Evolutionary conservation across 768 basidiomycete species (phyloP).

Genomic region (Leccinum subtestaceum): DNA sequence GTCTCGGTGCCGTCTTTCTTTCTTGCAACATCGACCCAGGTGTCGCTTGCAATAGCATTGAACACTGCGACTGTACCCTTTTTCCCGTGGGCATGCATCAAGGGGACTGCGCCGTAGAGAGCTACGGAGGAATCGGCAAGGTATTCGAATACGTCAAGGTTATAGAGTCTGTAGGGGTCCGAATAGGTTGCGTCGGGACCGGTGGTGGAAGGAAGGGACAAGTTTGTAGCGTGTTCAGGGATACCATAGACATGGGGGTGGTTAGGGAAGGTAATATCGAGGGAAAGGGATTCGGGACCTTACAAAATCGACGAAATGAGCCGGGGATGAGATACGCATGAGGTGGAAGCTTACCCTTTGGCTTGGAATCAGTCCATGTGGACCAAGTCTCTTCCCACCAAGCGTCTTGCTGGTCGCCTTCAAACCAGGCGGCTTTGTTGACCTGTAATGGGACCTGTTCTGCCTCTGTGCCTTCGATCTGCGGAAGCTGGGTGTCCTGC

Average conservation of each 20-base stretch:
- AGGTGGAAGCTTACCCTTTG: constrained; percentile 65
- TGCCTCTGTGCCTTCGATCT: constrained; percentile 37
- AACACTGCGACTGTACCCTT: constrained; percentile 90
- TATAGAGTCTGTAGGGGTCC: constrained; percentile 94
- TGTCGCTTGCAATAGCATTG: constrained; percentile 84
- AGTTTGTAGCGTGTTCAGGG: constrained; percentile 89
- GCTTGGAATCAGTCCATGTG: constrained; percentile 90
- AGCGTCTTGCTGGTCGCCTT: constrained; percentile 78
- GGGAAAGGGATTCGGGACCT: constrained; percentile 93
- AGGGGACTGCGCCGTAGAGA: constrained; percentile 87
- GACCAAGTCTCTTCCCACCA: constrained; percentile 89
- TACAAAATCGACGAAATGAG: constrained; percentile 9
- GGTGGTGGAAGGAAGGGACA: constrained; percentile 85
- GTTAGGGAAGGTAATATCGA: constrained; percentile 92
- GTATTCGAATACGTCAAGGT: constrained; percentile 96
- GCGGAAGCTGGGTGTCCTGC: constrained; percentile 41
- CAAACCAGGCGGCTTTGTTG: constrained; percentile 75
- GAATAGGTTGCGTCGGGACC: constrained; percentile 73
- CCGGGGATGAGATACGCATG: not conserved
- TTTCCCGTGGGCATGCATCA: constrained; percentile 90
- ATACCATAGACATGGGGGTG: constrained; percentile 93
- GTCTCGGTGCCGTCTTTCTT: constrained; percentile 65
- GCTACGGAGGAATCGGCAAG: constrained; percentile 73
- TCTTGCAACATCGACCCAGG: constrained; percentile 87
- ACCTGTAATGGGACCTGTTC: constrained; percentile 55